Percentiles rank a stretch among this genome's conserved stretches.
Evolutionary conservation across 345 rosid genomes (phyloP).

Genomic region (Adansonia digitata): DNA sequence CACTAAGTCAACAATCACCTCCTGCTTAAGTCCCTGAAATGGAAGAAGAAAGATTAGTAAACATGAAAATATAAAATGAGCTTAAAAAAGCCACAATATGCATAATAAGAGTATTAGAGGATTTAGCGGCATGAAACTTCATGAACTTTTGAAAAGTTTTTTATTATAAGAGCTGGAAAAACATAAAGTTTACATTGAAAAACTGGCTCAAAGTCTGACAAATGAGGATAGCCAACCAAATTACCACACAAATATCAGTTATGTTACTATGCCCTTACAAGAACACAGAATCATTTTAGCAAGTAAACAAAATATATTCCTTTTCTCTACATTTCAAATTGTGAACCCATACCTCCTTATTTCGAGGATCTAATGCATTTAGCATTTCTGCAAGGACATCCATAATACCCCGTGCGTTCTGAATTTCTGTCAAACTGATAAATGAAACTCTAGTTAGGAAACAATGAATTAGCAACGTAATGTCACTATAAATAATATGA

Average conservation of each 20-base stretch:
- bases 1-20: conserved; percentile 94
- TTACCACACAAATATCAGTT: not conserved
- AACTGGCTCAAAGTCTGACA: not conserved
- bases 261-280: not conserved
- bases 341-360: conserved; percentile 63
- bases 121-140: not conserved
- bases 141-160: not conserved
- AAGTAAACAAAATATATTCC: not conserved
- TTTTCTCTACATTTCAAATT: conserved; percentile 1
- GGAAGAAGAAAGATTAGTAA: conserved; percentile 13
- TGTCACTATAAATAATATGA: not conserved
- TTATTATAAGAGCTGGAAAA: not conserved
- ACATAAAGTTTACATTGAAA: not conserved
- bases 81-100: not conserved
- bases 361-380: conserved; percentile 80
- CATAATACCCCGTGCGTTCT: conserved; percentile 96
- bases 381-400: conserved; percentile 98
- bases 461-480: not conserved
- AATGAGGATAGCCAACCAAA: not conserved
- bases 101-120: conserved; percentile 5
- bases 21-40: conserved; percentile 85
- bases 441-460: conserved; percentile 26
- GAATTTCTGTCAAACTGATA: conserved; percentile 86
- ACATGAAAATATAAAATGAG: conserved; percentile 5
- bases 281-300: not conserved